Evolutionary conservation across 2,329 filamentous ascomycete species (phyloP), one percentile per base, ranked within the genome.

Genomic region (Exophiala dermatitidis): DNA sequence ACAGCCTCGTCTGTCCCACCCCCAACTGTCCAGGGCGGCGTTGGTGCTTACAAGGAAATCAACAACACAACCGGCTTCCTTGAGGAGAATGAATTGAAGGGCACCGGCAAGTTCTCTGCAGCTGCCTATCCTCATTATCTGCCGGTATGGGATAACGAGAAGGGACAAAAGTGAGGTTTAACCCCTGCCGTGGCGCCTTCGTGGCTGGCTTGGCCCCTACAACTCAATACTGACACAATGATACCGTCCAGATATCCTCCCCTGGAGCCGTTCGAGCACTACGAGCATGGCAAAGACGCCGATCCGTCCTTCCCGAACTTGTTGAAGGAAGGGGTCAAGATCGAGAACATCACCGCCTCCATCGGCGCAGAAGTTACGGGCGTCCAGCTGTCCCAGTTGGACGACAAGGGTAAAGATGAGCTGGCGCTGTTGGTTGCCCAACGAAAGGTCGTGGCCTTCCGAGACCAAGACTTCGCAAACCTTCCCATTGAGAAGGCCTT

Each of bases 211-310:
- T 47, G 34, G 30, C 31, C 33, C 5, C 36, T 29, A 40, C 9
- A n/a, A 28, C 26, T 2, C 9, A 9, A 6, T 33, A 41, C 38
- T 53, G 43, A 50, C 46, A 31, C n/a, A 50, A 10, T 3, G 10
- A 28, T 12, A 5, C 3, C 10, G 3, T 34, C 12, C 54, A 77
- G 71, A 59, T 86, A 83, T 63, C 76, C 80, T 52, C 83, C 86
- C 4, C 75, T 88, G 5, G 72, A 83, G 57, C 80, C 78, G 0
- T 90, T 89, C 62, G 77, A 85, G 65, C 85, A 89, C 66, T 79
- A 81, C 58, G 86, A 91, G 52, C 86, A 86, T 63, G 87, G 86
- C 62, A 83, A 84, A 63, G 83, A 89, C 62, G 86, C 87, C 44
- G 84, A 90, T 65, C 73, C 79, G 1, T 71, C 74, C 1, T 89